Percentiles rank a stretch among this genome's conserved stretches.
Conservation (phyloP, 2,329 filamentous ascomycete species). For the Ophiocordyceps unilateralis region DNA sequence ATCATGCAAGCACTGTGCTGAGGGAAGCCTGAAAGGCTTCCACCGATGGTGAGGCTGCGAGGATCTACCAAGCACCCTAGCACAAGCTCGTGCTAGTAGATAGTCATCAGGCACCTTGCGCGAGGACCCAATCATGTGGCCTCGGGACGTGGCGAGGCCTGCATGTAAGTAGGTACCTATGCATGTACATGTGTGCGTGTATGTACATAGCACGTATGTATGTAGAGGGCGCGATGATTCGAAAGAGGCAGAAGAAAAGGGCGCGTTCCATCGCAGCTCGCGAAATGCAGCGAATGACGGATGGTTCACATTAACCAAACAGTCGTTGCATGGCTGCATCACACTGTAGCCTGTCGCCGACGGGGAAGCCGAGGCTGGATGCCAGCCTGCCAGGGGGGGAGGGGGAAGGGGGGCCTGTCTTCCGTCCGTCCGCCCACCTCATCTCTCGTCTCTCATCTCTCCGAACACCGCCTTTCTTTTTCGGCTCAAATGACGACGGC, state of each 20-base stretch:
- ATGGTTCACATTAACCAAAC: neutral
- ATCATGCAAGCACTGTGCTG: neutral
- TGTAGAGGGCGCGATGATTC: neutral
- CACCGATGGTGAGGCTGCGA: neutral
- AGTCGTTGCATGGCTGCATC: neutral
- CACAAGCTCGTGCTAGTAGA: neutral
- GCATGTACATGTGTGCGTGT: neutral
- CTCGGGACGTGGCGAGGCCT: neutral
- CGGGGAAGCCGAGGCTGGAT: neutral
- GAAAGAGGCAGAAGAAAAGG: neutral
- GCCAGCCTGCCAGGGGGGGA: neutral
- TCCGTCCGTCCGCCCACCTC: neutral
- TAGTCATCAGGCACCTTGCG: neutral
- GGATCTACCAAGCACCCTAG: neutral
- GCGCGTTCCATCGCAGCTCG: neutral
- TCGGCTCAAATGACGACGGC: neutral
- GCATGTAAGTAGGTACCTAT: neutral
- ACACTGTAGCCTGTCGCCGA: neutral
- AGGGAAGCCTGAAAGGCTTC: neutral
- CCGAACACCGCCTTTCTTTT: neutral
- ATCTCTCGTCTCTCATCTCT: neutral
- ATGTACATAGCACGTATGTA: no score
- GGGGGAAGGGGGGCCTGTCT: no score
- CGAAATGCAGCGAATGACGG: no score
- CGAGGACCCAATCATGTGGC: neutral